Conservation (phyloP, 768 basidiomycete species). For the Boletellus ananas region DNA sequence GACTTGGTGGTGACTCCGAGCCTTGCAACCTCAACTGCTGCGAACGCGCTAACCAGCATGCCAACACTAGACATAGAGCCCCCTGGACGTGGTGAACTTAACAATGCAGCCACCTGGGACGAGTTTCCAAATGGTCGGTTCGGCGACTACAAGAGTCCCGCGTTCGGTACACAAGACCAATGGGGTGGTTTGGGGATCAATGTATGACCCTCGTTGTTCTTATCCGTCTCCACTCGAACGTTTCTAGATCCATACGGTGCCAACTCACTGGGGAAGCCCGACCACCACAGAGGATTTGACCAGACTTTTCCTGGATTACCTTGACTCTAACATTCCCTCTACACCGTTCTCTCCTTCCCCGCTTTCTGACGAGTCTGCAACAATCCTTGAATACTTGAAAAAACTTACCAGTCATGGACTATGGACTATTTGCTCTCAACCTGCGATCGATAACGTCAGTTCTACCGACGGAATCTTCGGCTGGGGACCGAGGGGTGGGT, state of each 20-base stretch:
- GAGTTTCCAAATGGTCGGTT: conserved; percentile 99
- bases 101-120: conserved; percentile 79
- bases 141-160: conserved; percentile 96
- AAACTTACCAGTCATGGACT: conserved; percentile 72
- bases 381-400: conserved; percentile 76
- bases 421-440: conserved; percentile 98
- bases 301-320: conserved; percentile 72
- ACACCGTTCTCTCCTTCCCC: conserved; percentile 89
- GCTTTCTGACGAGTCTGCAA: conserved; percentile 74
- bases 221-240: not conserved
- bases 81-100: conserved; percentile 65
- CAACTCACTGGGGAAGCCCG: conserved; percentile 73
- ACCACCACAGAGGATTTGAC: conserved; percentile 66
- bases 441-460: conserved; percentile 76
- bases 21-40: conserved; percentile 61
- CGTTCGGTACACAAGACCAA: conserved; percentile 77
- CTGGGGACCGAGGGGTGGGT: conserved; percentile 91
- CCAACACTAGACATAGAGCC: conserved; percentile 52
- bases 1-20: conserved; percentile 58
- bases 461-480: conserved; percentile 81
- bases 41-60: conserved; percentile 48
- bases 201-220: conserved; percentile 33
- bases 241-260: conserved; percentile 54
- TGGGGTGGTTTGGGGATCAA: conserved; percentile 71
- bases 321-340: conserved; percentile 64